These are phyloP conservation scores for Xylaria grammica DNA, from an alignment of 495 filamentous ascomycete genomes.

Conservation along the genomic window DNA sequence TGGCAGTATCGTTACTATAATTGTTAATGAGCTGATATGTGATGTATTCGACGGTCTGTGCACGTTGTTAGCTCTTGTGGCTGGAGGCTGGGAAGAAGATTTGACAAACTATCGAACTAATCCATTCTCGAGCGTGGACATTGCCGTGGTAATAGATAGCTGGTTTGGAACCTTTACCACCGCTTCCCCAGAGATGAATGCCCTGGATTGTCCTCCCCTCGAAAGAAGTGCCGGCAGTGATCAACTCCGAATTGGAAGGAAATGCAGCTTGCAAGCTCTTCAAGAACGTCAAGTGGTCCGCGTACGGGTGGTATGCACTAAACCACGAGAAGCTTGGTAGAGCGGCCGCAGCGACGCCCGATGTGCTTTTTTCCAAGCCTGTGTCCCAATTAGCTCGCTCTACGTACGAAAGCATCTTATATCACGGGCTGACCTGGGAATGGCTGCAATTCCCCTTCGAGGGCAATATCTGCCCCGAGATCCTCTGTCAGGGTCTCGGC, in stretches of 20 bases:
- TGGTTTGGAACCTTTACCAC: slow-evolving; percentile 59
- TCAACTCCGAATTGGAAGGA: slow-evolving; percentile 58
- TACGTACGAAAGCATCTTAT: neutral
- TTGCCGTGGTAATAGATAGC: slow-evolving; percentile 65
- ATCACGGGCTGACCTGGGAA: slow-evolving; percentile 30
- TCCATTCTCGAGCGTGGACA: slow-evolving; percentile 71
- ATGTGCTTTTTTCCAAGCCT: slow-evolving; percentile 16
- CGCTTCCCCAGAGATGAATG: slow-evolving; percentile 64
- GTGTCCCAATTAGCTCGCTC: neutral
- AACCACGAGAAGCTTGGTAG: slow-evolving; percentile 55
- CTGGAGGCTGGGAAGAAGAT: neutral
- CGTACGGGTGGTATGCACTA: slow-evolving; percentile 61
- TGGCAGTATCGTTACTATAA: slow-evolving; percentile 50
- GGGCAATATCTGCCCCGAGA: slow-evolving; percentile 51
- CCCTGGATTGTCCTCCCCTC: slow-evolving; percentile 60
- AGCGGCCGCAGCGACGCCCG: slow-evolving; percentile 25
- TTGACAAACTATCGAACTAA: slow-evolving; percentile 52
- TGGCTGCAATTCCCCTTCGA: slow-evolving; percentile 41
- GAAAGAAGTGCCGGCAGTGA: slow-evolving; percentile 57
- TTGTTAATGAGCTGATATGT: slow-evolving; percentile 58
- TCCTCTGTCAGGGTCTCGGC: slow-evolving; percentile 51
- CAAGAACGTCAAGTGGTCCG: slow-evolving; percentile 60
- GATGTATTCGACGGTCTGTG: slow-evolving; percentile 58
- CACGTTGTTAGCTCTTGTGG: slow-evolving; percentile 10
- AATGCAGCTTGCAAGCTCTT: slow-evolving; percentile 55